Conservation (phyloP, 352 stramenopile genomes). For the Phytophthora boehmeriae region DNA sequence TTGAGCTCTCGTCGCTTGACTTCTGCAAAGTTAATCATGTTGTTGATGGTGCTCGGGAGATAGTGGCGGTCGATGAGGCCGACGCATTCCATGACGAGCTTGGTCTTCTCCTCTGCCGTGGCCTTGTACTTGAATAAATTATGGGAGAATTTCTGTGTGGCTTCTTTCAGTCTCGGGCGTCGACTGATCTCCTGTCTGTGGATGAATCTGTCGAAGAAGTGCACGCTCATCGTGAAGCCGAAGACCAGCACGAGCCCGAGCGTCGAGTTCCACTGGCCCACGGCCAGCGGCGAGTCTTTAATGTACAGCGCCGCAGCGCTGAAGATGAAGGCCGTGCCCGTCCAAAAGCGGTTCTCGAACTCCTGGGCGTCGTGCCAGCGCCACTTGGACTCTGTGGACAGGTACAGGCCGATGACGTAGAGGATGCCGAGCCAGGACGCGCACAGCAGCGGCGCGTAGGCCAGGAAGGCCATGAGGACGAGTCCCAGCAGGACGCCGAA, state of each 20-base stretch:
- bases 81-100: constrained; percentile 76
- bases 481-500: constrained; percentile 64
- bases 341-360: constrained; percentile 98
- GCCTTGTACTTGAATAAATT: constrained; percentile 87
- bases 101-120: constrained; percentile 80
- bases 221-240: constrained; percentile 76
- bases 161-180: constrained; percentile 58
- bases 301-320: constrained; percentile 94
- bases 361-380: constrained; percentile 91
- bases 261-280: constrained; percentile 74
- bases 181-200: constrained; percentile 78
- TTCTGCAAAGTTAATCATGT: constrained; percentile 84
- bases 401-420: constrained; percentile 83
- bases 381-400: constrained; percentile 86
- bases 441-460: constrained; percentile 79
- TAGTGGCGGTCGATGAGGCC: constrained; percentile 81
- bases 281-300: constrained; percentile 91
- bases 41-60: constrained; percentile 89
- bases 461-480: constrained; percentile 83
- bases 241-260: constrained; percentile 81
- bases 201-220: constrained; percentile 85
- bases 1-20: constrained; percentile 91
- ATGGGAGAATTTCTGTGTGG: constrained; percentile 52
- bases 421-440: constrained; percentile 81
- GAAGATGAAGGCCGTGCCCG: constrained; percentile 93